Conservation (phyloP, 2,329 filamentous ascomycete genomes). For the Raffaelea ambrosiae region DNA sequence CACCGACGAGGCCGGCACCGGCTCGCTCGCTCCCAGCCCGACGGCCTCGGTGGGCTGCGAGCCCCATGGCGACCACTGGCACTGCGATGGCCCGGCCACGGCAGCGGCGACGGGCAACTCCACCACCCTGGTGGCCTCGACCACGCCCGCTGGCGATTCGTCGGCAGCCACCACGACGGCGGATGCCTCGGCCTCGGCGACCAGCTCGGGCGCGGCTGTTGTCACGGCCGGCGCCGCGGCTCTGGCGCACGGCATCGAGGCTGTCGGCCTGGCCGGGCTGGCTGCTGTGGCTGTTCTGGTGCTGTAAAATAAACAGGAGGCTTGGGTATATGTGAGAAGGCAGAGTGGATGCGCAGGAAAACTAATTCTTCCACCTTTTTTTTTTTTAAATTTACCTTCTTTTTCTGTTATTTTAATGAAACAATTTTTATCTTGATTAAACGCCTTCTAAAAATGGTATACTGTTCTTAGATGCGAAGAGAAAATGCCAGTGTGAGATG, state of each 20-base stretch:
- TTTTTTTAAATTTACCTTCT: too few species aligned
- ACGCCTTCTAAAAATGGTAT: too few species aligned
- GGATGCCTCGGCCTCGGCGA: neutral
- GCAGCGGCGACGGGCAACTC: neutral
- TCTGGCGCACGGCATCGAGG: neutral
- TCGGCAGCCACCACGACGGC: neutral
- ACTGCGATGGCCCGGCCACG: constrained; percentile 9
- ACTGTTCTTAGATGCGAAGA: too few species aligned
- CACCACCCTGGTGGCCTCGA: neutral
- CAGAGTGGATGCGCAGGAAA: too few species aligned
- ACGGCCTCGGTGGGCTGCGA: constrained; percentile 26
- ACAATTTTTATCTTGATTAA: too few species aligned
- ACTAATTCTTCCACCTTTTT: too few species aligned
- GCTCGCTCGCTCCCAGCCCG: constrained; percentile 21
- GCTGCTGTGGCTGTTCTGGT: neutral
- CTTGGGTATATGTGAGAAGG: too few species aligned
- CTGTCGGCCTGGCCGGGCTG: neutral
- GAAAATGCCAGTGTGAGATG: too few species aligned
- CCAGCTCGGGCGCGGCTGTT: neutral
- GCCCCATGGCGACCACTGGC: constrained; percentile 32
- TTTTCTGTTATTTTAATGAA: too few species aligned
- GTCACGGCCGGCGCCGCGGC: neutral
- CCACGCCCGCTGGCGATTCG: neutral
- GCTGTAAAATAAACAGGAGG: too few species aligned
- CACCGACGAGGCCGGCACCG: constrained; percentile 10